Conservation (phyloP, 208 protist species). For the Kentomonas sorsogonicus region DNA sequence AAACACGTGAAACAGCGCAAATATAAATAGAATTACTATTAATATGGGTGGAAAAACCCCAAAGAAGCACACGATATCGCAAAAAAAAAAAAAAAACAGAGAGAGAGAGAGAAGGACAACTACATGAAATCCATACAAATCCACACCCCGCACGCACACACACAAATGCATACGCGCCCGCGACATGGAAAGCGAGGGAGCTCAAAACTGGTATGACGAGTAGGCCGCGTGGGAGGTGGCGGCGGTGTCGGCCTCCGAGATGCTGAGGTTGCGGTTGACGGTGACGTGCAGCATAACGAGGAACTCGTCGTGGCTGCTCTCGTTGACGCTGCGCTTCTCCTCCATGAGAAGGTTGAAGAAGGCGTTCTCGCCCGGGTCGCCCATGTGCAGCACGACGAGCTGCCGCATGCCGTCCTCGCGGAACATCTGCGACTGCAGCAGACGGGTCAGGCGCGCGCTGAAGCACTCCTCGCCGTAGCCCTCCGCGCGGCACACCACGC, state of each 20-base stretch:
- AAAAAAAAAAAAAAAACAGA: conserved; percentile 1
- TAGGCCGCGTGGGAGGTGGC: too few relatives aligned
- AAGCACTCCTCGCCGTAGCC: conserved; percentile 55
- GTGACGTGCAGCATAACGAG: conserved; percentile 59
- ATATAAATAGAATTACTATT: too few relatives aligned
- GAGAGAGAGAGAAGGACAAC: not conserved
- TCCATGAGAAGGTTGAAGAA: conserved; percentile 82
- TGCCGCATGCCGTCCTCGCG: conserved; percentile 74
- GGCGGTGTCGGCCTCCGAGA: too few relatives aligned
- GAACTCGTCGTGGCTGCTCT: conserved; percentile 62
- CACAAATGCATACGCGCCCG: too few relatives aligned
- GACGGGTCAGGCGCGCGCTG: conserved; percentile 55
- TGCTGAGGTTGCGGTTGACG: too few relatives aligned
- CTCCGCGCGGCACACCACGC: conserved; percentile 35
- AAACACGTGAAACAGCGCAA: too few relatives aligned
- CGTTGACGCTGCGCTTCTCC: conserved; percentile 34
- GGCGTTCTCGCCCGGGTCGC: conserved; percentile 62
- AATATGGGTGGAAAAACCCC: too few relatives aligned
- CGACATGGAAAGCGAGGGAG: too few relatives aligned
- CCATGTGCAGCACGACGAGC: conserved; percentile 74
- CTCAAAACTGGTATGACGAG: too few relatives aligned
- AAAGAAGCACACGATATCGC: too few relatives aligned
- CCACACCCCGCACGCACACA: too few relatives aligned
- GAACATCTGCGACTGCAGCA: conserved; percentile 62
- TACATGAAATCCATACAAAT: not conserved